These are phyloP conservation scores for Neopestalotiopsis sp. DNA, from an alignment of 2,329 filamentous ascomycete species.

Conservation along the genomic window DNA sequence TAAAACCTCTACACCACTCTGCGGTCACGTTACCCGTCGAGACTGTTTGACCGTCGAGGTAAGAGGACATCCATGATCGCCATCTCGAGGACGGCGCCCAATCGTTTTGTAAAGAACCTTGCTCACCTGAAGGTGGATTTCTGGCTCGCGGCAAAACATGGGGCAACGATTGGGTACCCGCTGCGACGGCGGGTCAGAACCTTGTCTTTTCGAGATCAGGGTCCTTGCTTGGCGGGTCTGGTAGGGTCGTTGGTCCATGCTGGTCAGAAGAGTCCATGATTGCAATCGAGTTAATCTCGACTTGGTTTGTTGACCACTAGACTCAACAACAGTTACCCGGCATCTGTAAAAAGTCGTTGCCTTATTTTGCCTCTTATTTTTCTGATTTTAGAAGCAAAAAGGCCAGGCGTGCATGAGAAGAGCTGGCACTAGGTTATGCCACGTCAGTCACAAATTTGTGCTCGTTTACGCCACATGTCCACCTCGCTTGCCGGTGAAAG, in stretches of 20 bases:
- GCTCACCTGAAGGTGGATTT: slow-evolving; percentile 33
- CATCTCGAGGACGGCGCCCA: slow-evolving; percentile 30
- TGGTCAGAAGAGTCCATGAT: too few relatives aligned
- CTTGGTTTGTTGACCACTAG: not conserved
- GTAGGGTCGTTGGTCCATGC: not conserved
- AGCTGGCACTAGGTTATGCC: slow-evolving; percentile 14
- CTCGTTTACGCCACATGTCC: slow-evolving; percentile 9
- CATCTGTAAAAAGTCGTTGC: slow-evolving; percentile 7
- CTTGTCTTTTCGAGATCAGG: slow-evolving; percentile 7
- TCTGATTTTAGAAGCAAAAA: not conserved
- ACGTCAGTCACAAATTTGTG: slow-evolving; percentile 11
- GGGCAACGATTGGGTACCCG: slow-evolving; percentile 36
- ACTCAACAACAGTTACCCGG: not conserved
- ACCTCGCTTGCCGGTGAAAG: slow-evolving; percentile 14
- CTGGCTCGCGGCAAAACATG: slow-evolving; percentile 27
- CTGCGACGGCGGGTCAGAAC: slow-evolving; percentile 23
- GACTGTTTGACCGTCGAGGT: slow-evolving; percentile 15
- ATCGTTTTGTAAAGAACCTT: slow-evolving; percentile 34
- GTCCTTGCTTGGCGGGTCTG: slow-evolving; percentile 15
- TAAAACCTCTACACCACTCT: slow-evolving; percentile 31
- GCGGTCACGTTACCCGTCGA: slow-evolving; percentile 35
- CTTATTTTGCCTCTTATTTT: slow-evolving; percentile 7
- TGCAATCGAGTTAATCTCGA: not conserved
- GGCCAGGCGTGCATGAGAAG: slow-evolving; percentile 2
- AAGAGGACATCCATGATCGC: slow-evolving; percentile 23